phyloP scores from a whole-genome alignment of 1,284 basidiomycete genomes.

The Melampsora larici-populina region DNA sequence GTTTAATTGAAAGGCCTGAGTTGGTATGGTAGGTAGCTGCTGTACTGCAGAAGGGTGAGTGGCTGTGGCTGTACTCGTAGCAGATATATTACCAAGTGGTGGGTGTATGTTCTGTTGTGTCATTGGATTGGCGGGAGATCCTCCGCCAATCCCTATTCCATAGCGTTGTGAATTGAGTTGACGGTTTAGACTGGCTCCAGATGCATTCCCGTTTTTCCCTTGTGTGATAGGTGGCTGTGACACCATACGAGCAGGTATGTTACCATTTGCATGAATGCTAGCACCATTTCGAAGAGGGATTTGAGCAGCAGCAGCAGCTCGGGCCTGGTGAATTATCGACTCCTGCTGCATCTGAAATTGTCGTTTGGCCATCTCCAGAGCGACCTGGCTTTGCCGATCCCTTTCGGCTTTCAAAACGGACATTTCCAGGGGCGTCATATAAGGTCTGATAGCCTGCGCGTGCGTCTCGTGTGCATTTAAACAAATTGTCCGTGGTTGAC shows the following conservation, averaged over 20 bases:
- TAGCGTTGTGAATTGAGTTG: conserved; percentile 16
- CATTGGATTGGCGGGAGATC: conserved; percentile 5
- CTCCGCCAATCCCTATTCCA: conserved; percentile 14
- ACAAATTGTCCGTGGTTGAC: conserved; percentile 24
- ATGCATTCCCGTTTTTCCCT: conserved; percentile 10
- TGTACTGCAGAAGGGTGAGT: conserved; percentile 15
- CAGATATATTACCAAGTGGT: conserved; percentile 3
- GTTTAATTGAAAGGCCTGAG: conserved; percentile 13
- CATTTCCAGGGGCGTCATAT: conserved; percentile 42
- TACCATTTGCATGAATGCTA: conserved; percentile 16
- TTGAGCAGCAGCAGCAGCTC: conserved; percentile 39
- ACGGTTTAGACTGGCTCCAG: conserved; percentile 22
- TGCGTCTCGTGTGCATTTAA: conserved; percentile 39
- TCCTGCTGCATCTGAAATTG: conserved; percentile 41
- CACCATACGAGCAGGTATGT: conserved; percentile 4
- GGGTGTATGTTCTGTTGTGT: conserved; percentile 1
- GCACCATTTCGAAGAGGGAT: conserved; percentile 9
- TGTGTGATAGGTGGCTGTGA: conserved; percentile 15
- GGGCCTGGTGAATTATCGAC: conserved; percentile 33
- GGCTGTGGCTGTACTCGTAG: background rate
- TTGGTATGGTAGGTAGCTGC: conserved; percentile 25
- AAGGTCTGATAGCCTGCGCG: conserved; percentile 36
- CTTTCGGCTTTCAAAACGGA: conserved; percentile 35
- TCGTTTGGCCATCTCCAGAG: conserved; percentile 38
- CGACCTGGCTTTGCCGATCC: conserved; percentile 36